These are phyloP conservation scores for Babesia caballi DNA, from an alignment of 169 alveolate genomes.

Conservation along the genomic window DNA sequence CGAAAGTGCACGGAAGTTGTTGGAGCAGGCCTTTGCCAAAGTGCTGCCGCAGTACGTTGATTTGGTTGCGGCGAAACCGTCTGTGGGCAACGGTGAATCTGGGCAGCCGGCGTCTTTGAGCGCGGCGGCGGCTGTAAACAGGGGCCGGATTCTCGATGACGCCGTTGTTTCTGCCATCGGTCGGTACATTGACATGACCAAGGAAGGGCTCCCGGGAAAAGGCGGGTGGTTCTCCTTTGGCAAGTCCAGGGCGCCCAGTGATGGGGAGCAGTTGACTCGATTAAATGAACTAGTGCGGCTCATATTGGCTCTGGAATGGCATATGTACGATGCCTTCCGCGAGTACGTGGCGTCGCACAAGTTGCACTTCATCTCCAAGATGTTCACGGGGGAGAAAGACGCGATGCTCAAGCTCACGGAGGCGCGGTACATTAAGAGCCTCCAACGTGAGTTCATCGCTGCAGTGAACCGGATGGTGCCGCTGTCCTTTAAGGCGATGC, in stretches of 20 bases:
- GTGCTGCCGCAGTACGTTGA: not conserved
- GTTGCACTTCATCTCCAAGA: slow-evolving; percentile 10
- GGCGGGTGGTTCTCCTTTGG: slow-evolving; percentile 1
- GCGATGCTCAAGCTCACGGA: slow-evolving; percentile 11
- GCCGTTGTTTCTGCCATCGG: slow-evolving; percentile 20
- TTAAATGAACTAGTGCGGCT: not conserved
- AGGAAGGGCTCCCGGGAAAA: not conserved
- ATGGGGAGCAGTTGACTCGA: not conserved
- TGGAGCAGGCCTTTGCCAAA: not conserved
- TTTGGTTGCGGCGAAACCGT: not conserved
- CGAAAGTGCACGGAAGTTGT: not conserved
- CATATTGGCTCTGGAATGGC: not conserved
- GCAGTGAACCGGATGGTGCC: slow-evolving; percentile 25
- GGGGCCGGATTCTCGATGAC: slow-evolving; percentile 10
- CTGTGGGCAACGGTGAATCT: not conserved
- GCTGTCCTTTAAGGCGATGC: not conserved
- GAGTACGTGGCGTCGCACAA: slow-evolving; percentile 25
- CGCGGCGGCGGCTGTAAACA: not conserved
- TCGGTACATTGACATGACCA: slow-evolving; percentile 30
- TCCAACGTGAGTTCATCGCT: slow-evolving; percentile 5
- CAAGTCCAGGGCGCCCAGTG: not conserved
- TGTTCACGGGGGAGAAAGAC: slow-evolving; percentile 7
- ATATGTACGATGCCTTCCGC: not conserved
- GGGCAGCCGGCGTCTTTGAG: not conserved
- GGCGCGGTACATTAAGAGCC: not conserved